Evolutionary conservation across 169 alveolate genomes (phyloP), one percentile per base, ranked within the genome.

Genomic region (Cryptosporidium tyzzeri): DNA sequence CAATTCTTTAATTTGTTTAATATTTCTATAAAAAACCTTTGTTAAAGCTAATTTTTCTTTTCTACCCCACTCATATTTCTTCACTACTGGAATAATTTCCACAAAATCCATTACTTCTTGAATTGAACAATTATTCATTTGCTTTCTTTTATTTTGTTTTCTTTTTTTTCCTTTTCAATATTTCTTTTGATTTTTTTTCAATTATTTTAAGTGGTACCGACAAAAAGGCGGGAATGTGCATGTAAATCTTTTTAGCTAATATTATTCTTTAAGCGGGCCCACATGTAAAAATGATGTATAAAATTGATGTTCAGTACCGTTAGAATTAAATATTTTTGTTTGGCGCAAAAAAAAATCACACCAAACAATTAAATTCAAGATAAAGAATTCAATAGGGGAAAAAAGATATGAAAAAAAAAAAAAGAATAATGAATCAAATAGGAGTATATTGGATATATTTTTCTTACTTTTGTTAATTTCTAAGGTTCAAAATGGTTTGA

Each of bases 11-110:
- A 14, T 5, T 29, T n/a, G 45, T 10, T n/a, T 14, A 6, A 31
- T 8, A 65, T 65, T 59, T 45, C 53, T 65, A 41, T 51, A 65
- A 23, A 61, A 65, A 31, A 45, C 59, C 48, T 65, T 62, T 8
- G 75, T 65, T 23, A 80, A 48, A 14, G 89, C 73, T 1, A 7
- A 18, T 1, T 18, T 21, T 21, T 65, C 89, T 3, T 51, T 59
- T 18, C n/a, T 44, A 1, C 89, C 89, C 89, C 89, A 80, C 48
- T 80, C 89, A 65, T 80, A 80, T 29, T 80, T 59, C 48, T 18
- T 61, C 45, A 80, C 53, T 0, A 37, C 44, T 10, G 89, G 89
- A 37, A 65, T 26, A 23, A 80, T 33, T 26, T 80, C 69, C 9
- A 80, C 73, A 33, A 4, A 80, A n/a, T 65, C 75, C 31, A 51